phyloP scores from a whole-genome alignment of 2,329 filamentous ascomycete species.

The Trichoderma afroharzianum region DNA sequence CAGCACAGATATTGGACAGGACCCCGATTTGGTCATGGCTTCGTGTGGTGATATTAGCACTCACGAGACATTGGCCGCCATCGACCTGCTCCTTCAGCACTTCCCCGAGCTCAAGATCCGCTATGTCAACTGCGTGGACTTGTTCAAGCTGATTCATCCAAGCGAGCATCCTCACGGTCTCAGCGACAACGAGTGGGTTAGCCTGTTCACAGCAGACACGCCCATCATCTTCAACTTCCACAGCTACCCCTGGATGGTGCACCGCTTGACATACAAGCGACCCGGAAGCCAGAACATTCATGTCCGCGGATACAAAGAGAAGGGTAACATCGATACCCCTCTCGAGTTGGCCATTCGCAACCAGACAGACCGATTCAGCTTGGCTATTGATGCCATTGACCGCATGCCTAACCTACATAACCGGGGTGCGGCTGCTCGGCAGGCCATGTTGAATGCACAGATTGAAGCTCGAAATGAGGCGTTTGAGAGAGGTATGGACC shows the following conservation, averaged over 20 bases:
- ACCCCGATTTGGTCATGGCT: constrained; percentile 74
- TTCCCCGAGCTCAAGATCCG: constrained; percentile 71
- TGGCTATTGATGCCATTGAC: constrained; percentile 75
- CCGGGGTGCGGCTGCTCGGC: constrained; percentile 57
- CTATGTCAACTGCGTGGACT: constrained; percentile 75
- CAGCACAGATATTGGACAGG: constrained; percentile 62
- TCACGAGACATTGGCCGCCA: constrained; percentile 70
- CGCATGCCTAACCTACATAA: constrained; percentile 61
- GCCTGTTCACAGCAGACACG: constrained; percentile 68
- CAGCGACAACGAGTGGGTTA: constrained; percentile 59
- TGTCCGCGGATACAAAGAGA: constrained; percentile 77
- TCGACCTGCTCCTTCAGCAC: constrained; percentile 67
- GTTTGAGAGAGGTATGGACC: constrained; percentile 68
- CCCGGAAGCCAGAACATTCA: constrained; percentile 65
- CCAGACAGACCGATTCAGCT: constrained; percentile 70
- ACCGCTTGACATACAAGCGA: constrained; percentile 72
- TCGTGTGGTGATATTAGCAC: constrained; percentile 72
- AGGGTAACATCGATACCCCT: constrained; percentile 80
- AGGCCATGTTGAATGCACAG: constrained; percentile 62
- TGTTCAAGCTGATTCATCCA: constrained; percentile 73
- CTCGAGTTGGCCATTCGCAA: constrained; percentile 76
- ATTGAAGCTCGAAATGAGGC: constrained; percentile 61
- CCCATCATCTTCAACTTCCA: constrained; percentile 84
- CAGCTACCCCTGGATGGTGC: constrained; percentile 76
- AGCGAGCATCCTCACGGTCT: constrained; percentile 71